Base-by-base conservation (phyloP, 768 basidiomycete species). In the Cyclocybe cylindracea region DNA sequence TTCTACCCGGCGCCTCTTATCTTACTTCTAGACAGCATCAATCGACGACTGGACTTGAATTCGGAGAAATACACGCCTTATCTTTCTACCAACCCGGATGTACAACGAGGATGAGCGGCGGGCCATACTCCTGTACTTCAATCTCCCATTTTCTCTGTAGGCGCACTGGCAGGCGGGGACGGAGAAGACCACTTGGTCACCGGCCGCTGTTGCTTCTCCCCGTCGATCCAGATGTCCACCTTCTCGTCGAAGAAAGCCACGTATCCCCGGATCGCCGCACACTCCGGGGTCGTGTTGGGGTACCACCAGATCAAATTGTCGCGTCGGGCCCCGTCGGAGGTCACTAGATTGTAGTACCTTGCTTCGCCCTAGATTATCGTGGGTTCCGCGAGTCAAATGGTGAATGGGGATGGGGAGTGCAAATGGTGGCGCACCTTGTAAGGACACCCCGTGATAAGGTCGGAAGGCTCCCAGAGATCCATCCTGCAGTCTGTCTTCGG, bases 261-360 rank as follows among this genome's bases (percentile, higher is more conserved):
- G 51, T 75, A 75, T 13, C 83, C 83, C 44, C 65, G 70, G 41
- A 86, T 76, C 16, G 66, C 70, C 3, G 73, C 67, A 37, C 79
- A 79, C 54, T 86, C 85, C 0, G 69, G 67, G 10, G 68, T 75
- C 0, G 85, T 77, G 36, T 74, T 72, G 24, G 74, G 78, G 64
- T 87, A 87, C 74, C 77, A 86, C 86, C 86, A 87, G 11, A 83
- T 78, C 4, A 85, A 64, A 48, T 84, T 74, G 31, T 80, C 68
- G 36, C 72, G 60, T 11, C 64, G 65, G 41, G 77, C 70, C 5
- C 76, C 78, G 2, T 74, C 67, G 5, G 78, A 71, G 42, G 80
- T 62, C 1, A 73, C 66, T 31, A 86, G 70, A 49, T 79, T 61
- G 61, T 80, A 85, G 59, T 85, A 86, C 49, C 74, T 76, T 2